A percentile compares a stretch with the other conserved stretches of the same genome.
Conservation (phyloP, 805 yeast genomes). For the Lipomyces spencermartinsiae region DNA sequence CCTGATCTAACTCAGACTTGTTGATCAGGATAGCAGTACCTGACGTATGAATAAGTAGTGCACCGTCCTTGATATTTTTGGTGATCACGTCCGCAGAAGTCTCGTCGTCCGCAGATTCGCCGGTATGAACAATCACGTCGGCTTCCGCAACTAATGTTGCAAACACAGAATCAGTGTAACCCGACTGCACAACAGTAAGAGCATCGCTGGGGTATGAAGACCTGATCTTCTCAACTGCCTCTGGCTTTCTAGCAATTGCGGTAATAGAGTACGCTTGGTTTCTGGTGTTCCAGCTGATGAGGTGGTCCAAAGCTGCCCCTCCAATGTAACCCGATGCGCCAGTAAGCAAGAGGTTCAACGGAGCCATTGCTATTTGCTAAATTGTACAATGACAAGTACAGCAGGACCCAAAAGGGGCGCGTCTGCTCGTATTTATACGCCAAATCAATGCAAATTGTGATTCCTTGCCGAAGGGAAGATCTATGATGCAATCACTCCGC, state of each 20-base stretch:
- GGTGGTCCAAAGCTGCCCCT: constrained; percentile 24
- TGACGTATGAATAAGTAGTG: constrained; percentile 49
- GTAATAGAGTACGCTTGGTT: constrained; percentile 11
- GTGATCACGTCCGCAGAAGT: constrained; percentile 42
- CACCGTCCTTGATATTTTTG: constrained; percentile 39
- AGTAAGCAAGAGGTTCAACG: constrained; percentile 19
- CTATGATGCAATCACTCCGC: background rate
- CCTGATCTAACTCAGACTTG: constrained; percentile 32
- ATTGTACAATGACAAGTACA: background rate
- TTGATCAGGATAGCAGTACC: constrained; percentile 47
- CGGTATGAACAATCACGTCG: constrained; percentile 48
- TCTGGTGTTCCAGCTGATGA: constrained; percentile 16
- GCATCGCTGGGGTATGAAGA: constrained; percentile 29
- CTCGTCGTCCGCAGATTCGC: constrained; percentile 43
- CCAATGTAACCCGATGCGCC: constrained; percentile 34
- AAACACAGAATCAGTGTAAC: constrained; percentile 40
- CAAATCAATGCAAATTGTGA: too few species aligned
- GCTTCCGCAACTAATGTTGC: constrained; percentile 38
- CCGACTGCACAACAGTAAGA: constrained; percentile 40
- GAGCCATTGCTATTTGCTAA: background rate
- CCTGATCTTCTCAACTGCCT: constrained; percentile 24
- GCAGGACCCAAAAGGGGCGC: too few species aligned
- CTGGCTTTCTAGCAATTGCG: constrained; percentile 19
- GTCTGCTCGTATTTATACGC: too few species aligned
- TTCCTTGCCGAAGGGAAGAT: too few species aligned